These are phyloP conservation scores for Stephanodiscus triporus DNA, from an alignment of 108 stramenopile species.

Conservation along the genomic window DNA sequence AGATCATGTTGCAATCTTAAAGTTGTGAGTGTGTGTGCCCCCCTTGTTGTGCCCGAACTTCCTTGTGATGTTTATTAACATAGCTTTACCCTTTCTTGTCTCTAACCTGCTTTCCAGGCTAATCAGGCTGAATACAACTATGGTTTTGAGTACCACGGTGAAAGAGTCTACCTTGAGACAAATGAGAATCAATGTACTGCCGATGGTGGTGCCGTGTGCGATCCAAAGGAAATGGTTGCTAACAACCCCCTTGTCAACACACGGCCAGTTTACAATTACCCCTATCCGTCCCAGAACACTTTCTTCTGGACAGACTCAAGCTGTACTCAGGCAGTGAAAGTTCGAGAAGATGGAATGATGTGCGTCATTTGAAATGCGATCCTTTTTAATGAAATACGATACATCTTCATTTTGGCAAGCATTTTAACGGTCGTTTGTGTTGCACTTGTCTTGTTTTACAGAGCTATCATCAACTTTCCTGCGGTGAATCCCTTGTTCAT, in stretches of 20 bases:
- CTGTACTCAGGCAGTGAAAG: slow-evolving; percentile 32
- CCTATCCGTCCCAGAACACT: slow-evolving; percentile 22
- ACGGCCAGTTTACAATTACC: slow-evolving; percentile 11
- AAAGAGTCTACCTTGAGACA: slow-evolving; percentile 26
- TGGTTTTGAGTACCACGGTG: slow-evolving; percentile 46
- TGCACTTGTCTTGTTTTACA: background rate
- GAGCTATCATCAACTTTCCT: slow-evolving; percentile 28
- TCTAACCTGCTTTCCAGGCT: background rate
- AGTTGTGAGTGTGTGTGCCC: background rate
- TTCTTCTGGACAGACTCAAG: slow-evolving; percentile 46
- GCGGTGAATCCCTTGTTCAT: slow-evolving; percentile 8
- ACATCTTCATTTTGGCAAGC: no score
- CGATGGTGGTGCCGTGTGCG: slow-evolving; percentile 32
- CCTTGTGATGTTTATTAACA: background rate
- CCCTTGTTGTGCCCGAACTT: background rate
- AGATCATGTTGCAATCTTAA: slow-evolving; percentile 41
- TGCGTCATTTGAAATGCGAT: background rate
- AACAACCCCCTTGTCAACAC: slow-evolving; percentile 29
- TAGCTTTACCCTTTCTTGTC: background rate
- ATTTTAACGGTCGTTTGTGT: no score
- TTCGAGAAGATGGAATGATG: slow-evolving; percentile 40
- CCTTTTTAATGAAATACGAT: no score
- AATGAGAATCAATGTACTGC: slow-evolving; percentile 31
- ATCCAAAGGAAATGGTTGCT: slow-evolving; percentile 16
- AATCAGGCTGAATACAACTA: slow-evolving; percentile 30